Conservation (phyloP, 371 early-diverging fungal genomes). For the Entomophthora muscae region DNA sequence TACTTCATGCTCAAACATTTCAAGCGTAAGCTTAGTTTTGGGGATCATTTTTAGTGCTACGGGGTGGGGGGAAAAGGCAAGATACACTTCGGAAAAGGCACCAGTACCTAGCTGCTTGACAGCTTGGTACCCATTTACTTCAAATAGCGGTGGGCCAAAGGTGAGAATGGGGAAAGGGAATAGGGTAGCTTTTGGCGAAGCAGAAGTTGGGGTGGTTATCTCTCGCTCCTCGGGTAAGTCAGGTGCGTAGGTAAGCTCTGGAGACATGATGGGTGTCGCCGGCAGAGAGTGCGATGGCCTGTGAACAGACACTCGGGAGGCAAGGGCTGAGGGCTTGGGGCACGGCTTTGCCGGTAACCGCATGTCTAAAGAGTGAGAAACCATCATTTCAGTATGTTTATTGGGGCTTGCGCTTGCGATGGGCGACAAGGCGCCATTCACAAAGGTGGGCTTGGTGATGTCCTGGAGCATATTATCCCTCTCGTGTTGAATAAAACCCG, state of each 20-base stretch:
- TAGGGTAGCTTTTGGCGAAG: not conserved
- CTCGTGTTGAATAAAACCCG: not conserved
- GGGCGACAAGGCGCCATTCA: not conserved
- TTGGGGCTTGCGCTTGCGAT: not conserved
- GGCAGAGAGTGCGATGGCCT: not conserved
- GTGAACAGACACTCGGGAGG: not conserved
- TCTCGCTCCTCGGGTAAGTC: not conserved
- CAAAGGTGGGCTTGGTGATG: not conserved
- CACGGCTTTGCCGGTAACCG: not conserved
- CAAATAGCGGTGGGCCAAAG: not conserved
- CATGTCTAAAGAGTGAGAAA: not conserved
- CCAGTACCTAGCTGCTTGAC: not conserved
- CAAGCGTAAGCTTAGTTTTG: not conserved
- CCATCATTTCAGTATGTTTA: not conserved
- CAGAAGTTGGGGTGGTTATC: not conserved
- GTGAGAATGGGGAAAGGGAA: not conserved
- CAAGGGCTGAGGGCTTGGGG: not conserved
- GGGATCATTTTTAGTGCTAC: not conserved
- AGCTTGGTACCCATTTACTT: not conserved
- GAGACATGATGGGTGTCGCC: constrained; percentile 7
- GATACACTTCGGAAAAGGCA: not conserved
- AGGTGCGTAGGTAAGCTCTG: not conserved
- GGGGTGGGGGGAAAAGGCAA: not conserved
- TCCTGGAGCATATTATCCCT: not conserved
- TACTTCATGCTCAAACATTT: not conserved